These are phyloP conservation scores for Capsicum baccatum DNA, from an alignment of 257 asterid genomes.

Conservation along the genomic window DNA sequence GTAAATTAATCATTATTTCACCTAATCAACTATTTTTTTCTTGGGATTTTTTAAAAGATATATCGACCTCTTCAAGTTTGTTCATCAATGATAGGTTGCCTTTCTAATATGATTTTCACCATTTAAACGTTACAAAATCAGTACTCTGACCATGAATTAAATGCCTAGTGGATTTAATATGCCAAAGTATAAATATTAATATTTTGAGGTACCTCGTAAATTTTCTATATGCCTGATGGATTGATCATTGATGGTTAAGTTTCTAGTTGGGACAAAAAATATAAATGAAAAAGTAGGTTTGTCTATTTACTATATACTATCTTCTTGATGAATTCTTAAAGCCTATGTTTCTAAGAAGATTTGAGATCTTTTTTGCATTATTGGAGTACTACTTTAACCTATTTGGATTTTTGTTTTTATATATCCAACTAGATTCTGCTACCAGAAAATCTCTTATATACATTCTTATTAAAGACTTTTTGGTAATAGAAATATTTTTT, in stretches of 20 bases:
- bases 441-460: background rate
- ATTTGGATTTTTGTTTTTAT: background rate
- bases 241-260: background rate
- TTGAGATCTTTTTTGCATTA: background rate
- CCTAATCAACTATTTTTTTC: background rate
- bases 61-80: background rate
- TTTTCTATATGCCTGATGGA: background rate
- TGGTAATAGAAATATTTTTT: background rate
- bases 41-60: no score
- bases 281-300: slow-evolving; percentile 19
- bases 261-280: background rate
- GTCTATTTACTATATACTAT: background rate
- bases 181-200: background rate
- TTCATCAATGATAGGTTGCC: background rate
- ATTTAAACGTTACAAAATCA: background rate
- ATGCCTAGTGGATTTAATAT: background rate
- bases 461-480: background rate
- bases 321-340: background rate
- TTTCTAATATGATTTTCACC: background rate
- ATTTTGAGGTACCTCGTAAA: no score
- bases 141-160: background rate
- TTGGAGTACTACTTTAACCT: background rate
- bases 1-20: no score
- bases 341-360: background rate
- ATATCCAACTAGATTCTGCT: background rate